Percentiles rank a stretch among this genome's conserved stretches.
These are phyloP conservation scores for Calonectria hongkongensis DNA, from an alignment of 2,329 filamentous ascomycete genomes.

Conservation along the genomic window DNA sequence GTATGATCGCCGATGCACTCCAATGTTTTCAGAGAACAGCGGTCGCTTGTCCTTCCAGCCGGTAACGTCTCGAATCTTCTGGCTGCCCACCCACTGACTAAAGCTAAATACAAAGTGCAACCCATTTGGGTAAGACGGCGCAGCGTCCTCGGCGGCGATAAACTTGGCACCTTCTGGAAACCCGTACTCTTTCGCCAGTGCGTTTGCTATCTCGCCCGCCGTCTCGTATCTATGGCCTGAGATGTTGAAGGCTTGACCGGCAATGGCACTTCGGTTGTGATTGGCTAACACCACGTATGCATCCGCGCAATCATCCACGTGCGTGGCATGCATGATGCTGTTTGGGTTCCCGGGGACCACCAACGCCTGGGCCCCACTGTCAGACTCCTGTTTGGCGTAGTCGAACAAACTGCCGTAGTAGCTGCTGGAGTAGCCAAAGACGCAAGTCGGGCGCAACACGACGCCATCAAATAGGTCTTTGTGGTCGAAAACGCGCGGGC, in stretches of 20 bases:
- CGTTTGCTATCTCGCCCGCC: constrained; percentile 60
- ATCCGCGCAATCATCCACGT: constrained; percentile 70
- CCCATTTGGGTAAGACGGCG: constrained; percentile 42
- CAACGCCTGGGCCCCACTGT: constrained; percentile 49
- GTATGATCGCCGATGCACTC: constrained; percentile 62
- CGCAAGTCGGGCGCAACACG: constrained; percentile 67
- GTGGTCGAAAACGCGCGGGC: constrained; percentile 59
- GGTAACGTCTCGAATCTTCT: constrained; percentile 62
- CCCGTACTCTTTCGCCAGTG: constrained; percentile 63
- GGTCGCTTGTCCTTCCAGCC: constrained; percentile 63
- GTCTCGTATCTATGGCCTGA: constrained; percentile 67
- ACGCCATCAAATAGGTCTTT: constrained; percentile 63
- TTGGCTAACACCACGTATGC: constrained; percentile 68
- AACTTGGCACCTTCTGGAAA: constrained; percentile 58
- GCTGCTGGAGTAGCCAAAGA: constrained; percentile 67
- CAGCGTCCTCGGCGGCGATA: constrained; percentile 44
- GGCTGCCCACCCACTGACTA: constrained; percentile 66
- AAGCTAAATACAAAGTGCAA: constrained; percentile 58
- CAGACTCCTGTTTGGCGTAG: constrained; percentile 55
- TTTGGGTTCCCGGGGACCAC: constrained; percentile 59
- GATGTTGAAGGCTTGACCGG: constrained; percentile 67
- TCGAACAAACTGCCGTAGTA: constrained; percentile 65
- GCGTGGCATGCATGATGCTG: constrained; percentile 66
- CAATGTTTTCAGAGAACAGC: constrained; percentile 61
- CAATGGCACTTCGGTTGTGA: constrained; percentile 58